Conservation (phyloP, 148 eudicot genomes). For the Nepenthes gracilis region DNA sequence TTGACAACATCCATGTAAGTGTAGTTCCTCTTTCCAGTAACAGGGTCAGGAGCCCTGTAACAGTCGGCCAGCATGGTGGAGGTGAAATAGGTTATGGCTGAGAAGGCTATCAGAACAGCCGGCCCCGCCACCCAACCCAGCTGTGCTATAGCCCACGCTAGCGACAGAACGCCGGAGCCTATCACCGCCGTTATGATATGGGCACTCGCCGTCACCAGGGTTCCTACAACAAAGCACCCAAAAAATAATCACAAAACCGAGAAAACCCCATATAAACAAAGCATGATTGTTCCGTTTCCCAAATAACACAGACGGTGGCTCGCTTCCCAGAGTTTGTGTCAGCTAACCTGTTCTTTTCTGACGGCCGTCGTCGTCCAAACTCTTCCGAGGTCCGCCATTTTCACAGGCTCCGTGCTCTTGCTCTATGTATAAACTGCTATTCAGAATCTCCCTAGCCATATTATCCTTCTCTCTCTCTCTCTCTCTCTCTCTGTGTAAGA, state of each 20-base stretch:
- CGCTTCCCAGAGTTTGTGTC: too few relatives aligned
- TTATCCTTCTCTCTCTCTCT: too few relatives aligned
- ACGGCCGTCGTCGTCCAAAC: conserved; percentile 60
- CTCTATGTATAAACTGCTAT: conserved; percentile 19
- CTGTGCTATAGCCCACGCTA: conserved; percentile 93
- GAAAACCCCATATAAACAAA: too few relatives aligned
- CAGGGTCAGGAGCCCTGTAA: conserved; percentile 64
- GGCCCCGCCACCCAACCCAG: conserved; percentile 85
- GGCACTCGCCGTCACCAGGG: conserved; percentile 70
- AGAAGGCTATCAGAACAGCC: conserved; percentile 51
- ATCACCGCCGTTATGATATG: conserved; percentile 95
- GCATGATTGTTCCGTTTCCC: too few relatives aligned
- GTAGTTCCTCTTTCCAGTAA: conserved; percentile 64
- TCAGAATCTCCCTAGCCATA: neutral
- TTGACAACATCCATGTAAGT: conserved; percentile 86
- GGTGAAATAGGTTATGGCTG: conserved; percentile 69
- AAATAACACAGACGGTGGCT: too few relatives aligned
- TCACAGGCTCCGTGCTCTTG: conserved; percentile 10
- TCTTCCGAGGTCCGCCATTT: conserved; percentile 12
- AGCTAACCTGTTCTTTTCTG: conserved; percentile 37
- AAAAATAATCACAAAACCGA: too few relatives aligned
- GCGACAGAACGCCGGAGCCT: conserved; percentile 85
- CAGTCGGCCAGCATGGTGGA: conserved; percentile 72
- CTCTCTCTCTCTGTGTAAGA: too few relatives aligned
- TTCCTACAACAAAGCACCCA: conserved; percentile 26